A percentile compares a stretch with the other conserved stretches of the same genome.
Evolutionary conservation across 345 rosid species (phyloP).

Genomic region (Ricinus communis): DNA sequence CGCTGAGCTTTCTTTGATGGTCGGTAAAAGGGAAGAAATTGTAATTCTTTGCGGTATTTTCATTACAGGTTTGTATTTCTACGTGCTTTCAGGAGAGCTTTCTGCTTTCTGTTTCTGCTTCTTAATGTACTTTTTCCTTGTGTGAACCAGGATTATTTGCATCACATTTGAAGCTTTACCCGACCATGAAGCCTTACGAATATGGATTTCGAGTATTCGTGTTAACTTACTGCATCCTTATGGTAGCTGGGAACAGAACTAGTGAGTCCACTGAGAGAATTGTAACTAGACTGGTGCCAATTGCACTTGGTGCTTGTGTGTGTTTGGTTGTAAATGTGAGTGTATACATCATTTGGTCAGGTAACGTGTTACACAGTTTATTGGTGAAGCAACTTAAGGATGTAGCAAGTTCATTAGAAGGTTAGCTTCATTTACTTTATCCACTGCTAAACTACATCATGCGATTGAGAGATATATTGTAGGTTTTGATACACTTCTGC

Average conservation of each 20-base stretch:
- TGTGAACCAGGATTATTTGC: constrained; percentile 53
- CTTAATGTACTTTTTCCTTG: not conserved
- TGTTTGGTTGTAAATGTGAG: constrained; percentile 59
- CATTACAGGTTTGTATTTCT: constrained; percentile 57
- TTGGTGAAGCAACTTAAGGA: constrained; percentile 69
- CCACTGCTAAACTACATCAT: not conserved
- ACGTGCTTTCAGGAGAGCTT: not conserved
- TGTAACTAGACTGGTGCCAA: constrained; percentile 46
- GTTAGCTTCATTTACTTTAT: constrained; percentile 24
- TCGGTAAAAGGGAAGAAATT: constrained; percentile 49
- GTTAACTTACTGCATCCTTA: constrained; percentile 75
- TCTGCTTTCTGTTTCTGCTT: not conserved
- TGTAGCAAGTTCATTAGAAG: constrained; percentile 78
- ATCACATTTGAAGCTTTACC: constrained; percentile 61
- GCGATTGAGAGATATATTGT: not conserved
- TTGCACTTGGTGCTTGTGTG: constrained; percentile 63
- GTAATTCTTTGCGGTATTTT: constrained; percentile 61
- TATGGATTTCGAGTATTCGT: constrained; percentile 83
- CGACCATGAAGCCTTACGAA: constrained; percentile 70
- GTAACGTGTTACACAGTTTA: constrained; percentile 73
- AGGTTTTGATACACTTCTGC: not conserved
- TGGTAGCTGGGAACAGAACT: constrained; percentile 63
- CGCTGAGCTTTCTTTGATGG: constrained; percentile 53
- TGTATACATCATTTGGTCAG: constrained; percentile 78
- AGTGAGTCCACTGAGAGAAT: constrained; percentile 13